Evolutionary conservation across 2,329 filamentous ascomycete genomes (phyloP).

Genomic region (Metarhizium sp.): DNA sequence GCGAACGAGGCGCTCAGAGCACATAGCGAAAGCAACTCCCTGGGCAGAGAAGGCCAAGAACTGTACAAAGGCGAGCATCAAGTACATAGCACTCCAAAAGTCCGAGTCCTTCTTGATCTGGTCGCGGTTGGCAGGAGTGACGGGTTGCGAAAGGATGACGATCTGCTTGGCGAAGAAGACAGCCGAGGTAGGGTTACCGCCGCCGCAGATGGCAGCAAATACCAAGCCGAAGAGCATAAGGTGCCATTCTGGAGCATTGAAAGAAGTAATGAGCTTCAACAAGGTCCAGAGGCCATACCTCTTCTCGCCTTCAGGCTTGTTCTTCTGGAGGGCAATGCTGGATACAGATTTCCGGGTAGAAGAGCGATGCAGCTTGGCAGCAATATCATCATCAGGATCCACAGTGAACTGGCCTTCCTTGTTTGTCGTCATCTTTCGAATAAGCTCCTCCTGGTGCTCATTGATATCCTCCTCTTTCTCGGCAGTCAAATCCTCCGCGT

Average conservation of each 20-base stretch:
- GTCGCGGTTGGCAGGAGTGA: conserved; percentile 39
- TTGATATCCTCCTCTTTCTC: conserved; percentile 43
- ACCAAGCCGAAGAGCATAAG: conserved; percentile 65
- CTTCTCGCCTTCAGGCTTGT: conserved; percentile 34
- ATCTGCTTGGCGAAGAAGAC: conserved; percentile 90
- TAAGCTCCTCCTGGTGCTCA: conserved; percentile 39
- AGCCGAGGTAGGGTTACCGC: conserved; percentile 58
- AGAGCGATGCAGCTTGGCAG: conserved; percentile 45
- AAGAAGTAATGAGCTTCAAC: conserved; percentile 68
- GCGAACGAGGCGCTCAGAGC: conserved; percentile 78
- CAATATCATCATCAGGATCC: conserved; percentile 55
- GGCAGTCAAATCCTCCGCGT: conserved; percentile 42
- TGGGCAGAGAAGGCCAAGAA: conserved; percentile 60
- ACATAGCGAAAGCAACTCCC: conserved; percentile 69
- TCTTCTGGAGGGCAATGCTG: conserved; percentile 57
- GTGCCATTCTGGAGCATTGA: conserved; percentile 65
- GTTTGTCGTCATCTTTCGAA: conserved; percentile 35
- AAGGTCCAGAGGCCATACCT: conserved; percentile 67
- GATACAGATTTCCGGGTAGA: conserved; percentile 53
- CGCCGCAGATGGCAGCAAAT: conserved; percentile 69
- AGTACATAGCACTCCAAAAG: conserved; percentile 85
- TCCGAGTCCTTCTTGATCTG: conserved; percentile 61
- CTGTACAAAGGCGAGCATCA: conserved; percentile 70
- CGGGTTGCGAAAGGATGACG: conserved; percentile 49
- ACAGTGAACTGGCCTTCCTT: conserved; percentile 31